Base-by-base conservation (phyloP, 2,329 filamentous ascomycete genomes). In the Fusarium drepaniforme region DNA sequence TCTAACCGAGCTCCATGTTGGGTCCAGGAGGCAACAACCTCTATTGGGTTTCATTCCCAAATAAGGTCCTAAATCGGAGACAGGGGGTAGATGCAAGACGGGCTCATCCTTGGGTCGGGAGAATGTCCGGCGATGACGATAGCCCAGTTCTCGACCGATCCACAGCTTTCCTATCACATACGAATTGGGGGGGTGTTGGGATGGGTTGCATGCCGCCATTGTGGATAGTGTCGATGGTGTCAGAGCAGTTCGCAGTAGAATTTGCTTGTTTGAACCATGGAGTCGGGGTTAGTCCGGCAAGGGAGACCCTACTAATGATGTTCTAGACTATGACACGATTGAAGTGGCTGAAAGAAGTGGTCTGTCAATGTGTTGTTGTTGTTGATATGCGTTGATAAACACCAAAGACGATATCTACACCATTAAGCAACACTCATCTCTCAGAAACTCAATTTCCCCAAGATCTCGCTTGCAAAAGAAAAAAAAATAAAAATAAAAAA, bases 191-290 rank as follows among this genome's bases (percentile, higher is more conserved):
- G 23, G 44, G 44, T 15, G 12, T 23, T 49, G 37, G 49, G 49
- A 53, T 33, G 28, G 25, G 49, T 53, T 53, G 33, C 30, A 58
- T 58, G 30, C 53, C 53, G 13, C 30, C n/a, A 58, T 58, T 58
- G 53, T 58, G 53, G 53, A 38, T 53, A 53, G 49, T 53, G 28
- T 53, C 49, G 49, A 53, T 53, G 49, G 49, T 53, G 49, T 53
- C 28, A 53, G 49, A 33, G 49, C 28, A 53, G 49, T 53, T 53
- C 49, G 49, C 49, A 53, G 25, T 18, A n/a, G 25, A 30, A 18
- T 53, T 53, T 53, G 25, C 18, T 30, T 53, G 49, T 30, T 28
- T 53, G 49, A 53, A 53, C 49, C 49, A 28, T 53, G 49, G 28
- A 33, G 28, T 53, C 49, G 49, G 49, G 13, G 11, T 6, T 18